These are phyloP conservation scores for Paramecium caudatum DNA, from an alignment of 73 alveolate genomes.

Conservation along the genomic window DNA sequence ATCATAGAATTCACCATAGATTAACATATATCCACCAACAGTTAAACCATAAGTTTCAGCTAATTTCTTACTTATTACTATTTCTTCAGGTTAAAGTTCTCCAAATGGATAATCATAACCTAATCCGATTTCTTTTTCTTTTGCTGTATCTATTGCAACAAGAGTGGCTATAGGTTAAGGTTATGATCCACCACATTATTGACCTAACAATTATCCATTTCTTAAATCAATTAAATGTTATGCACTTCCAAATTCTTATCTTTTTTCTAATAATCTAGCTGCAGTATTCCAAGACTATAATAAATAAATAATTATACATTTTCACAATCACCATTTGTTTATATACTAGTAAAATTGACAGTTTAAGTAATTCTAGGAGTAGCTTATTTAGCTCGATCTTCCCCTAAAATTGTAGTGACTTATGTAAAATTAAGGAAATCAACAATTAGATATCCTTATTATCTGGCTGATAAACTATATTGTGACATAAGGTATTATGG, in stretches of 20 bases:
- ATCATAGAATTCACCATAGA: constrained; percentile 51
- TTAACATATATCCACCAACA: constrained; percentile 9
- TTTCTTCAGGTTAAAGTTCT: constrained; percentile 61
- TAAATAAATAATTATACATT: neutral
- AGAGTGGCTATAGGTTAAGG: constrained; percentile 16
- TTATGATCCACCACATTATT: constrained; percentile 24
- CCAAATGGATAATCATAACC: constrained; percentile 78
- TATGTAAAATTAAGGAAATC: constrained; percentile 65
- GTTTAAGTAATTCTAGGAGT: constrained; percentile 65
- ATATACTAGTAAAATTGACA: constrained; percentile 33
- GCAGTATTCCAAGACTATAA: neutral
- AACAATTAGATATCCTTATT: constrained; percentile 24
- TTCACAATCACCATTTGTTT: neutral
- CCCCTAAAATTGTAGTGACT: constrained; percentile 49
- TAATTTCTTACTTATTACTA: constrained; percentile 12
- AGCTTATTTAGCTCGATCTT: constrained; percentile 49
- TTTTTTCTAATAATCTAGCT: neutral
- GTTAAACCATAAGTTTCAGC: constrained; percentile 4
- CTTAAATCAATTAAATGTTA: constrained; percentile 12
- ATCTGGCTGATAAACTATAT: neutral
- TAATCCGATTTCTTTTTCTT: constrained; percentile 77
- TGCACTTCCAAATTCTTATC: constrained; percentile 43
- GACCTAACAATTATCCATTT: neutral
- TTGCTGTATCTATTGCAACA: constrained; percentile 68
- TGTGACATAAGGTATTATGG: constrained; percentile 23